Percentiles rank a stretch among this genome's conserved stretches.
Evolutionary conservation across 805 yeast genomes (phyloP).

Genomic region (Wickerhamomyces xylosicus): DNA sequence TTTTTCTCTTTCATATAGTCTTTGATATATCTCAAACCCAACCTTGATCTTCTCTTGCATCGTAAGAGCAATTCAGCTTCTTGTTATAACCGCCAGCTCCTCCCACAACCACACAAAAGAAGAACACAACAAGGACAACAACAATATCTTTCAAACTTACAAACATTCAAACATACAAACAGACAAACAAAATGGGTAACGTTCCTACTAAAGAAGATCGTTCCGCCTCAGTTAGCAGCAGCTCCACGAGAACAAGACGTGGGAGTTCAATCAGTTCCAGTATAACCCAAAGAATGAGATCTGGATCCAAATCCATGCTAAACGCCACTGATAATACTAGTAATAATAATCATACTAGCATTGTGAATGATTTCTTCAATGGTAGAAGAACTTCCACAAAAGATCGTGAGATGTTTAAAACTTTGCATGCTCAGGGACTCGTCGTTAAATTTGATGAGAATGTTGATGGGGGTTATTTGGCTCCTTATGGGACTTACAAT

Average conservation of each 20-base stretch:
- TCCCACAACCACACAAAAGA: too few species aligned
- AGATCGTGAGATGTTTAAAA: constrained; percentile 45
- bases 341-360: not conserved
- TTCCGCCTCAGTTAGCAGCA: constrained; percentile 4
- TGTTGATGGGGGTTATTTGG: constrained; percentile 91
- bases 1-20: too few species aligned
- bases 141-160: too few species aligned
- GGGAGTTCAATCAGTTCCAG: constrained; percentile 9
- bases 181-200: constrained; percentile 33
- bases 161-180: too few species aligned
- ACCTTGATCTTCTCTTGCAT: too few species aligned
- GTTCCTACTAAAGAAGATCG: constrained; percentile 34
- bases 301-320: constrained; percentile 2
- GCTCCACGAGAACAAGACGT: constrained; percentile 8
- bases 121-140: too few species aligned
- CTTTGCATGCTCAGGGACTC: constrained; percentile 43
- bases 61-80: too few species aligned
- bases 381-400: constrained; percentile 30
- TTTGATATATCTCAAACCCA: too few species aligned
- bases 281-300: constrained; percentile 2
- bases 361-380: not conserved
- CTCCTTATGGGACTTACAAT: constrained; percentile 84
- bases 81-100: too few species aligned
- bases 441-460: constrained; percentile 53
- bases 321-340: not conserved